These are phyloP conservation scores for Globisporangium heterothallicum DNA, from an alignment of 352 stramenopile genomes.

Conservation along the genomic window DNA sequence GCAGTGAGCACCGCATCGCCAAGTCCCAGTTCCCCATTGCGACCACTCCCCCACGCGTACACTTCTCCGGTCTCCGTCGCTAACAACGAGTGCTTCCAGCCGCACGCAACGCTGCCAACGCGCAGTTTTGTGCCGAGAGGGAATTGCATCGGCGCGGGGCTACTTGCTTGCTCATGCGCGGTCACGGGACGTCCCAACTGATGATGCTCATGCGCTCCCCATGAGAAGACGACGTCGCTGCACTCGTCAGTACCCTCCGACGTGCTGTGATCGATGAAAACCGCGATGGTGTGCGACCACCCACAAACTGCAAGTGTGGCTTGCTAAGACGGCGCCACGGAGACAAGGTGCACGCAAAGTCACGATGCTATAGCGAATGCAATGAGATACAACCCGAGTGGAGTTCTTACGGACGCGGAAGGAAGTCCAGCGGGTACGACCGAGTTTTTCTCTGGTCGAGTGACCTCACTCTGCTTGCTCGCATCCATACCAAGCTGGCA, in stretches of 20 bases:
- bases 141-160: conserved; percentile 4
- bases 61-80: conserved; percentile 35
- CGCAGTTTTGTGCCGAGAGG: conserved; percentile 7
- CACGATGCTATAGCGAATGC: background rate
- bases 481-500: conserved; percentile 30
- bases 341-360: background rate
- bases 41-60: conserved; percentile 66
- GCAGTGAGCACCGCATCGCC: conserved; percentile 22
- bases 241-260: conserved; percentile 2
- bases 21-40: conserved; percentile 67
- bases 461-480: background rate
- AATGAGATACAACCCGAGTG: no score
- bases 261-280: conserved; percentile 11
- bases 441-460: background rate
- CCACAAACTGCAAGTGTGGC: conserved; percentile 50
- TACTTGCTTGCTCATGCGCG: background rate
- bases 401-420: background rate
- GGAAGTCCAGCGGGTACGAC: background rate
- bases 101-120: conserved; percentile 61
- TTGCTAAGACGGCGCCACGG: conserved; percentile 8
- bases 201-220: conserved; percentile 45
- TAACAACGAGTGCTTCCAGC: conserved; percentile 81
- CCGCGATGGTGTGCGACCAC: conserved; percentile 64
- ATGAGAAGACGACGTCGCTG: conserved; percentile 34
- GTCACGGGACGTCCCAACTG: conserved; percentile 36